Conservation (phyloP, 2,329 filamentous ascomycete genomes). For the Epichloe gansuensis region DNA sequence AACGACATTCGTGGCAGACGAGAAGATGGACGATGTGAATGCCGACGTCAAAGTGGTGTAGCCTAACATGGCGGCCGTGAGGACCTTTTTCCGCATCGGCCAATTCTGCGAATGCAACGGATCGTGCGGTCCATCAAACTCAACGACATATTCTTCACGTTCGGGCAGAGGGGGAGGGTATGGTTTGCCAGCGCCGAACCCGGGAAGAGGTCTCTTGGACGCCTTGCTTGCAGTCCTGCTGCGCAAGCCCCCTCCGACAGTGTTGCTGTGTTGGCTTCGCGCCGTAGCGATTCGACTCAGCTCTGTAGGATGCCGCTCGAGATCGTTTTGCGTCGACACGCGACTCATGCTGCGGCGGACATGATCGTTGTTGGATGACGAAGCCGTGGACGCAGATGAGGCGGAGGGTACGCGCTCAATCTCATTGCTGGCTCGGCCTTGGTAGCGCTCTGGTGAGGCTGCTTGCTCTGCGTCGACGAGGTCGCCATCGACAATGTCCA, state of each 20-base stretch:
- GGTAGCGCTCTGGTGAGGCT: constrained; percentile 31
- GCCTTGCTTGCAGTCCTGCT: constrained; percentile 30
- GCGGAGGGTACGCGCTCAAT: constrained; percentile 47
- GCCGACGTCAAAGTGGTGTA: constrained; percentile 60
- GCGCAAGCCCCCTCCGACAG: constrained; percentile 44
- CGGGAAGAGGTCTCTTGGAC: constrained; percentile 47
- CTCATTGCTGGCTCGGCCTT: constrained; percentile 33
- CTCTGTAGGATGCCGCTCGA: constrained; percentile 57
- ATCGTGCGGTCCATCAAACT: constrained; percentile 74
- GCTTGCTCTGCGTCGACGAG: constrained; percentile 41
- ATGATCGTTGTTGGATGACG: constrained; percentile 27
- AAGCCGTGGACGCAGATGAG: constrained; percentile 37
- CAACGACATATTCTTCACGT: constrained; percentile 66
- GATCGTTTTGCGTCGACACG: constrained; percentile 50
- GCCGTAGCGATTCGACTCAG: constrained; percentile 60
- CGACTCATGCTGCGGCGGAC: constrained; percentile 39
- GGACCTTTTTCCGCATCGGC: constrained; percentile 63
- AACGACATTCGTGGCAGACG: constrained; percentile 46
- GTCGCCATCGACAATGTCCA: constrained; percentile 42
- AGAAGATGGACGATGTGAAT: constrained; percentile 67
- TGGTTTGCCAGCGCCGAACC: constrained; percentile 61
- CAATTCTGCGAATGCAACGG: constrained; percentile 83
- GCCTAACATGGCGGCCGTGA: constrained; percentile 54
- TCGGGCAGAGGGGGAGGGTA: constrained; percentile 60
- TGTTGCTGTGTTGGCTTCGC: constrained; percentile 55